Evolutionary conservation across 2,329 filamentous ascomycete genomes (phyloP), one percentile per base, ranked within the genome.

Genomic region (Talaromyces sp.): DNA sequence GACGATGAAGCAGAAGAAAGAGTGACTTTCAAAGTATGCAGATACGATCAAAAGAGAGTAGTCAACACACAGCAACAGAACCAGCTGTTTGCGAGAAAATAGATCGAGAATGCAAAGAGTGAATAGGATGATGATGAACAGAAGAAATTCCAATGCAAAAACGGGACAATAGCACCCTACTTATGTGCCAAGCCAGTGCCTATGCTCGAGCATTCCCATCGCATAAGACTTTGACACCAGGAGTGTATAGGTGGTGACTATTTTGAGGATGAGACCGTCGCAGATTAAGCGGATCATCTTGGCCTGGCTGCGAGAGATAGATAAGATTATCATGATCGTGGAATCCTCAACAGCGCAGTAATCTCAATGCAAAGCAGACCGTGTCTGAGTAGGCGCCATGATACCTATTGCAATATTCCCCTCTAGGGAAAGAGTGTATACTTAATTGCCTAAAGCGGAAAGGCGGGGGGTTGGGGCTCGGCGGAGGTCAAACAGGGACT

Each of bases 21-120:
- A 59, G 39, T 31, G 56, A 59, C 35, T 43, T 59, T 10, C 37
- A 33, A 45, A 45, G 22, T 43, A 59, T 59, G 33, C 31, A 41
- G 15, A 43, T 19, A 13, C 33, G 37, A 47, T 35, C 27, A 61
- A 49, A 43, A 49, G 45, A 61, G 37, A 61, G 58, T 61, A 35
- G 39, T 25, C 17, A 45, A 47, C 37, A 49, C 31, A 62, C 33
- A 54, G 43, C 59, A 62, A 62, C 43, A 62, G 35, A 62, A 15
- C 59, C 43, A 62, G 43, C 59, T 62, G 59, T 49, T 54, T 41
- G 39, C 31, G 13, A 62, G 59, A 35, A 15, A 62, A 47, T 37
- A 37, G 49, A 62, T 41, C 33, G 49, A 43, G n/a, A 62, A 27
- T 37, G 59, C 19, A 62, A 62, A 54, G 59, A 49, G 59, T 62